Conservation (phyloP, 2,329 filamentous ascomycete genomes). For the Arthroderma sp. region DNA sequence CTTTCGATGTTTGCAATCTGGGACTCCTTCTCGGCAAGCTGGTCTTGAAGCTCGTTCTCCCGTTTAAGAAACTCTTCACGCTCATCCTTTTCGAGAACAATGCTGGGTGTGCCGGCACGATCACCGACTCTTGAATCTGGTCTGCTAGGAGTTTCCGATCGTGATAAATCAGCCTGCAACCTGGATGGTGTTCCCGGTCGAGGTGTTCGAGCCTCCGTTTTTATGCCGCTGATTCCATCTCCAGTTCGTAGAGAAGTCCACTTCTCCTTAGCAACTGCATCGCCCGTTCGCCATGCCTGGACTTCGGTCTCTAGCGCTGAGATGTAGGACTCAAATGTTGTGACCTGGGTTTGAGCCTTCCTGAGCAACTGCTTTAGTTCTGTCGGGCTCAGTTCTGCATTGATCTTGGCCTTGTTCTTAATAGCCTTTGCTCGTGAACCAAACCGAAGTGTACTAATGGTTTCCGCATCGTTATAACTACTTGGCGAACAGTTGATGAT, state of each 20-base stretch:
- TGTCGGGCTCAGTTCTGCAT: slow-evolving; percentile 87
- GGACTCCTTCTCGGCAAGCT: slow-evolving; percentile 84
- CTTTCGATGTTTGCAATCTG: slow-evolving; percentile 68
- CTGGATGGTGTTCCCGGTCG: slow-evolving; percentile 30
- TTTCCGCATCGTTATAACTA: slow-evolving; percentile 95
- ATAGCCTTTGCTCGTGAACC: slow-evolving; percentile 95
- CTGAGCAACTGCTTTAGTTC: slow-evolving; percentile 88
- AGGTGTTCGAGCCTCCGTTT: slow-evolving; percentile 32
- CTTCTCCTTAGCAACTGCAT: slow-evolving; percentile 73
- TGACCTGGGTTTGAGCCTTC: slow-evolving; percentile 81
- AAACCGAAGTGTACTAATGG: slow-evolving; percentile 79
- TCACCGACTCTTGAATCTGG: slow-evolving; percentile 61
- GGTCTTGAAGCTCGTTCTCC: slow-evolving; percentile 95
- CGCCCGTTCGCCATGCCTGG: slow-evolving; percentile 73
- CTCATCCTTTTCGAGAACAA: slow-evolving; percentile 89
- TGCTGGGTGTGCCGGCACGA: slow-evolving; percentile 70
- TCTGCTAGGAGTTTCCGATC: slow-evolving; percentile 48
- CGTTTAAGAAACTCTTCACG: slow-evolving; percentile 87
- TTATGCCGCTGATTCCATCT: slow-evolving; percentile 38
- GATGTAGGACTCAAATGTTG: slow-evolving; percentile 79
- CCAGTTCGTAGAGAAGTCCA: slow-evolving; percentile 60
- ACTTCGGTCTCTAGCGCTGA: slow-evolving; percentile 73
- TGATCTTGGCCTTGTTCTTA: slow-evolving; percentile 99
- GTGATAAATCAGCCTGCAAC: slow-evolving; percentile 29
- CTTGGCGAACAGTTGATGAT: slow-evolving; percentile 99